Evolutionary conservation across 371 early-diverging fungal genomes (phyloP).

Genomic region (Rhizopus delemar): DNA sequence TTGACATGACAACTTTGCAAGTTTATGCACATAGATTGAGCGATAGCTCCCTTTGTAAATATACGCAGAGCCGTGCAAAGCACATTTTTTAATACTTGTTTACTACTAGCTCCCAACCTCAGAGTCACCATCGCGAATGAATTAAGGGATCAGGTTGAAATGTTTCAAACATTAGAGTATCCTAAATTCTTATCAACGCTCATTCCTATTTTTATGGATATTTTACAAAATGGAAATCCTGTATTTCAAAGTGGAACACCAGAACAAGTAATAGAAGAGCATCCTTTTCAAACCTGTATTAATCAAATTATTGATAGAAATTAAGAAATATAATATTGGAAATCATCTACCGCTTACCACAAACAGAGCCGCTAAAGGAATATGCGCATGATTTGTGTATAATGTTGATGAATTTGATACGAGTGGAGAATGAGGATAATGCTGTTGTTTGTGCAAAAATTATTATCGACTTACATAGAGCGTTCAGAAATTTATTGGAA

Average conservation of each 20-base stretch:
- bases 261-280: constrained; percentile 68
- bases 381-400: constrained; percentile 62
- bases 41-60: constrained; percentile 61
- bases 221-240: constrained; percentile 76
- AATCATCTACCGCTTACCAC: constrained; percentile 90
- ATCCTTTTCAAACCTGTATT: too few relatives aligned
- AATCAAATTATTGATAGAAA: constrained; percentile 63
- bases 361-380: constrained; percentile 73
- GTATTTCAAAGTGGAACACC: constrained; percentile 79
- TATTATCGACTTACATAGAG: constrained; percentile 91
- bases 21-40: constrained; percentile 70
- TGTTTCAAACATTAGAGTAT: constrained; percentile 84
- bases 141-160: constrained; percentile 88
- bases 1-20: constrained; percentile 56
- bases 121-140: constrained; percentile 87
- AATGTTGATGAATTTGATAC: constrained; percentile 77
- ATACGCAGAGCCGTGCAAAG: background rate
- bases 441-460: constrained; percentile 90
- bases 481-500: constrained; percentile 79
- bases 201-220: constrained; percentile 81
- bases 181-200: constrained; percentile 74
- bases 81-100: background rate
- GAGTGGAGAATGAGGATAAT: constrained; percentile 96
- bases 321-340: constrained; percentile 88
- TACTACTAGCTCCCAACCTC: constrained; percentile 49